phyloP scores from a whole-genome alignment of 129 eudicot species.

The Helianthus annuus region HanXRQr2.0-SUNRISE NC_035446.2:144515499-144515998 shows the following conservation, averaged over 20 bases:
- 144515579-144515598: constrained; percentile 4
- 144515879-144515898: constrained; percentile 41
- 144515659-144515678: background rate
- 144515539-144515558: background rate
- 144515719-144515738: background rate
- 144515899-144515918: constrained; percentile 8
- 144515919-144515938: constrained; percentile 20
- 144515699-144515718: background rate
- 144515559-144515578: background rate
- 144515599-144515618: background rate
- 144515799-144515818: background rate
- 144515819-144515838: constrained; percentile 6
- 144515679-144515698: background rate
- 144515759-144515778: background rate
- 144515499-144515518: background rate
- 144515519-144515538: background rate
- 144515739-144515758: constrained; percentile 6
- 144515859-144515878: background rate
- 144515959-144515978: constrained; percentile 36
- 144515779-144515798: background rate
- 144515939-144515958: constrained; percentile 20
- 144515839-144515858: constrained; percentile 6
- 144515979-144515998: constrained; percentile 11
- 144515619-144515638: background rate
- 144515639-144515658: background rate